Evolutionary conservation across 2,329 filamentous ascomycete genomes (phyloP).

Genomic region (Diaporthe citri): DNA sequence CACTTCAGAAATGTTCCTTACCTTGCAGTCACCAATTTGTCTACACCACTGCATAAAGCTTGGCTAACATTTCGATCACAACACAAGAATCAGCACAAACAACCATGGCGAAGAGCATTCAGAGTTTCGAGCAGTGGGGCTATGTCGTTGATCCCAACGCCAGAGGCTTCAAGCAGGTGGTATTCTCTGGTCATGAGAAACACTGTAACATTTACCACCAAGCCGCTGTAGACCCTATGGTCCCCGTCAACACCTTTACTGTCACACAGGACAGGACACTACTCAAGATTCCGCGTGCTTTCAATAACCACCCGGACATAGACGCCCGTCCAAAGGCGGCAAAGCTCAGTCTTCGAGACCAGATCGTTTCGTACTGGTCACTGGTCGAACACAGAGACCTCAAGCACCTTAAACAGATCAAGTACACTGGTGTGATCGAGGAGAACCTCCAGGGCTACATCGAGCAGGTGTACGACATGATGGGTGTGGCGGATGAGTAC

Average conservation of each 20-base stretch:
- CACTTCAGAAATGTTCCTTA: too few relatives aligned
- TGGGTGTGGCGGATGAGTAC: neutral
- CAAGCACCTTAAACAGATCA: neutral
- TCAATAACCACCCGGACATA: neutral
- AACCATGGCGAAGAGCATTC: neutral
- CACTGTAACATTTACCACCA: neutral
- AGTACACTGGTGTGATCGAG: neutral
- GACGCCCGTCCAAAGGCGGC: neutral
- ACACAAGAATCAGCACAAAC: neutral
- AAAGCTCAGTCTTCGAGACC: neutral
- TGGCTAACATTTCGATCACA: neutral
- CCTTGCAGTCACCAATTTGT: too few relatives aligned
- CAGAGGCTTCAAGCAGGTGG: neutral
- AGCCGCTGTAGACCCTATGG: accelerated
- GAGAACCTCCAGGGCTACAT: neutral
- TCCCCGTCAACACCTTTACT: neutral
- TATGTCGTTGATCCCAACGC: neutral
- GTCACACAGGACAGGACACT: neutral
- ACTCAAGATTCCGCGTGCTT: neutral
- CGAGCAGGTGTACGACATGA: neutral
- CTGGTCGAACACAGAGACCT: neutral
- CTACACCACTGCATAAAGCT: neutral
- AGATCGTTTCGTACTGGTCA: neutral
- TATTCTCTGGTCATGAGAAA: neutral
- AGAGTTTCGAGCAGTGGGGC: conserved; percentile 45